phyloP scores from a whole-genome alignment of 1,284 basidiomycete genomes.

The Apiotrichum porosum region DNA sequence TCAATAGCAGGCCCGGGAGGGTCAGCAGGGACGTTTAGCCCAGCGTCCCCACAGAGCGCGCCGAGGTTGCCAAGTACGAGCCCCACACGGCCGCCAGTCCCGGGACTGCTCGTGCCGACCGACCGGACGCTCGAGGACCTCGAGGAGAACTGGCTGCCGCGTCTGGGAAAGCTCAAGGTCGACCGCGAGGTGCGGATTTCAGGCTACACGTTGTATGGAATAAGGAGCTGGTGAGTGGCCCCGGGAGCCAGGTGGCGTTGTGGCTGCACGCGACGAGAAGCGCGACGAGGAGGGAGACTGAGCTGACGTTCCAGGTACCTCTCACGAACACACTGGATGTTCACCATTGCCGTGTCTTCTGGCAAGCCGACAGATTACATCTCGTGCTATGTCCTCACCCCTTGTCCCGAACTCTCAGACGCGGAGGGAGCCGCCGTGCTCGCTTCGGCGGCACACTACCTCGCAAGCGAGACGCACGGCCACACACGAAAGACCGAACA shows the following conservation, averaged over 20 bases:
- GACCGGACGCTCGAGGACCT: conserved; percentile 37
- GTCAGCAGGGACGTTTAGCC: no score
- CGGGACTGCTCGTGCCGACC: conserved; percentile 34
- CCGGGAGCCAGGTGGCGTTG: background rate
- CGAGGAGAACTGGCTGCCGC: conserved; percentile 35
- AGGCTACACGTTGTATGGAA: conserved; percentile 40
- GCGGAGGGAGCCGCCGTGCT: conserved; percentile 26
- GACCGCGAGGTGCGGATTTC: conserved; percentile 33
- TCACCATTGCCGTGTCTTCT: conserved; percentile 41
- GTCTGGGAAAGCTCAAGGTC: conserved; percentile 31
- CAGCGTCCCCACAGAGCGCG: no score
- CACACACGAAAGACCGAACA: conserved; percentile 31
- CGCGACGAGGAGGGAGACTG: no score
- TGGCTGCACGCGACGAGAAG: no score
- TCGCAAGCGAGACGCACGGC: conserved; percentile 29
- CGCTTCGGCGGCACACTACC: conserved; percentile 22
- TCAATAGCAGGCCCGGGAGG: no score
- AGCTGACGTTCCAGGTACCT: conserved; percentile 31
- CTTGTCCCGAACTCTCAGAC: conserved; percentile 23
- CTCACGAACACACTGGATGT: conserved; percentile 38
- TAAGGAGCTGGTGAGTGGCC: conserved; percentile 33
- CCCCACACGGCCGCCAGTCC: background rate
- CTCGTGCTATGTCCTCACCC: conserved; percentile 36
- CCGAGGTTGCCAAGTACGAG: no score
- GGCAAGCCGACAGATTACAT: conserved; percentile 45